A percentile compares a stretch with the other conserved stretches of the same genome.
Conservation (phyloP, 1,139 yeast genomes). For the Diutina ranongensis region DNA sequence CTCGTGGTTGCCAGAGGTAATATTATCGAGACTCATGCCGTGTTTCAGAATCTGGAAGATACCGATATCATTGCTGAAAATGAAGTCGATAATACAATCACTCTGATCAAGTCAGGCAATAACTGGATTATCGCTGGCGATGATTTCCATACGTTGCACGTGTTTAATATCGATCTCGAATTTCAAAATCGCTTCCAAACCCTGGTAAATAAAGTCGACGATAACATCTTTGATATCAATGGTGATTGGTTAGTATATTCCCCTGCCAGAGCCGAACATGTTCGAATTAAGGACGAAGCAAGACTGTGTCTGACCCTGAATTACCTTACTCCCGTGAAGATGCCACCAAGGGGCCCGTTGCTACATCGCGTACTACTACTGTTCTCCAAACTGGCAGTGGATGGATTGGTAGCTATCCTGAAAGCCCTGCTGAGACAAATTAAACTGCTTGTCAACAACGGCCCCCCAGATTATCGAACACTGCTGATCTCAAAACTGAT, state of each 20-base stretch:
- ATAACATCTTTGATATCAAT: conserved; percentile 37
- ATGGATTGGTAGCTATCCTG: conserved; percentile 38
- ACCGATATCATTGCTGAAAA: not conserved
- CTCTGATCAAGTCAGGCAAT: not conserved
- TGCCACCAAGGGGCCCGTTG: conserved; percentile 35
- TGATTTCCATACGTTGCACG: conserved; percentile 18
- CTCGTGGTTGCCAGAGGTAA: not conserved
- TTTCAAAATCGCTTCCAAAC: not conserved
- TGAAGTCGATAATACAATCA: not conserved
- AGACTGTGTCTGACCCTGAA: not conserved
- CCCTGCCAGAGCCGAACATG: conserved; percentile 26
- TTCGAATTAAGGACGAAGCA: not conserved
- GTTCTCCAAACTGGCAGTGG: conserved; percentile 42
- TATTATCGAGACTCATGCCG: not conserved
- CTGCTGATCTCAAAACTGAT: conserved; percentile 23
- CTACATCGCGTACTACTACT: conserved; percentile 35
- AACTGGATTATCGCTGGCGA: conserved; percentile 12
- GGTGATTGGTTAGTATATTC: conserved; percentile 43
- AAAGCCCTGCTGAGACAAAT: conserved; percentile 36
- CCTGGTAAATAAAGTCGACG: not conserved
- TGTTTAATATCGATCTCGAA: conserved; percentile 18
- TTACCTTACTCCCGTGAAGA: conserved; percentile 26
- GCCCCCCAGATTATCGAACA: conserved; percentile 9
- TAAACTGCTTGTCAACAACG: conserved; percentile 12
- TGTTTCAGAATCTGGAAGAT: not conserved